These are phyloP conservation scores for Nakaseomyces uthaithaninus DNA, from an alignment of 1,139 yeast genomes.

Conservation along the genomic window DNA sequence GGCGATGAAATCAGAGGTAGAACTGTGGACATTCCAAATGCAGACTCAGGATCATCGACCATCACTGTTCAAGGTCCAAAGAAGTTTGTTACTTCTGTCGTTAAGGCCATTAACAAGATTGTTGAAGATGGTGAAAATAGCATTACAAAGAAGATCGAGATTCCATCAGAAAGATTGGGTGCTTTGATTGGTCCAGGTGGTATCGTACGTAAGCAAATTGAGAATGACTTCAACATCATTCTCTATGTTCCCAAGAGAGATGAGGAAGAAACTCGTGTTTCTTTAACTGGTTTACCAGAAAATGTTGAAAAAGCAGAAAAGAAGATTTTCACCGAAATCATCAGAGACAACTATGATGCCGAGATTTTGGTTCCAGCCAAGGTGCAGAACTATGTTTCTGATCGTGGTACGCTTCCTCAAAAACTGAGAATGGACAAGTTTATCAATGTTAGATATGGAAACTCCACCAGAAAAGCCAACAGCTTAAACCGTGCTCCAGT, in stretches of 20 bases:
- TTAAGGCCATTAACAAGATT: slow-evolving; percentile 54
- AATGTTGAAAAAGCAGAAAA: slow-evolving; percentile 49
- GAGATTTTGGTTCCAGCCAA: slow-evolving; percentile 50
- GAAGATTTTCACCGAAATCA: slow-evolving; percentile 44
- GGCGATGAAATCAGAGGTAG: slow-evolving; percentile 48
- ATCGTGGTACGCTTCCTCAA: slow-evolving; percentile 59
- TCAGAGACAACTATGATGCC: slow-evolving; percentile 37
- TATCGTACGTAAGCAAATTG: slow-evolving; percentile 60
- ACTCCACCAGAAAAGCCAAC: slow-evolving; percentile 41
- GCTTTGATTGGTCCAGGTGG: slow-evolving; percentile 81
- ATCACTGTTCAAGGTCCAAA: slow-evolving; percentile 72
- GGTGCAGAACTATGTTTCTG: slow-evolving; percentile 55
- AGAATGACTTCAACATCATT: slow-evolving; percentile 56
- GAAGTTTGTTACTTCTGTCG: slow-evolving; percentile 60
- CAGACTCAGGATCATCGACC: slow-evolving; percentile 52
- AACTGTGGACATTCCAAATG: slow-evolving; percentile 68
- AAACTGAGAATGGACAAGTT: slow-evolving; percentile 46
- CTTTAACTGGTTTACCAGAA: slow-evolving; percentile 54
- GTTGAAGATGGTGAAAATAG: slow-evolving; percentile 61
- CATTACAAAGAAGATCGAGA: slow-evolving; percentile 46
- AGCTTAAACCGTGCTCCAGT: slow-evolving; percentile 38
- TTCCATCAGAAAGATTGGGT: slow-evolving; percentile 71
- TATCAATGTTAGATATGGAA: slow-evolving; percentile 60
- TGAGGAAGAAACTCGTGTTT: slow-evolving; percentile 38
- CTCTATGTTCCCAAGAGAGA: slow-evolving; percentile 63